Conservation (phyloP, 2,329 filamentous ascomycete genomes). For the Xylaria hypoxylon region DNA sequence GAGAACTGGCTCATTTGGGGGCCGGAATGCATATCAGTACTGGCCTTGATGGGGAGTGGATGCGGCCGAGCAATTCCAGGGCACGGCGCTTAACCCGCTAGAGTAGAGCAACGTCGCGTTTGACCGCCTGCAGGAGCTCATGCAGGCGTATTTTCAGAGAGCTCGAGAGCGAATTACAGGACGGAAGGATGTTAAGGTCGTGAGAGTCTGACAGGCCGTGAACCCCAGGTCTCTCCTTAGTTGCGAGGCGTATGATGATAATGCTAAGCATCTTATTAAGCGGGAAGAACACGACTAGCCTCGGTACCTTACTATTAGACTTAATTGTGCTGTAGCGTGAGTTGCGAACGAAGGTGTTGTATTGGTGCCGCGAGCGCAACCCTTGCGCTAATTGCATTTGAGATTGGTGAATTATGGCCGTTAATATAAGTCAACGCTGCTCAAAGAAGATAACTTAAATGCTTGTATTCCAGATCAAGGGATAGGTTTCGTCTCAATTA, state of each 20-base stretch:
- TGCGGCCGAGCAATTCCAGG: no score
- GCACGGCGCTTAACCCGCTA: no score
- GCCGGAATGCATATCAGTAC: neutral
- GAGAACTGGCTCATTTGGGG: neutral
- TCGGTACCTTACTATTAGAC: no score
- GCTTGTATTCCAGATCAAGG: neutral
- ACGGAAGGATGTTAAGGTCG: neutral
- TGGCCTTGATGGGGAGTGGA: neutral
- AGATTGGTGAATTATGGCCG: neutral
- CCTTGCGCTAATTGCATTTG: neutral
- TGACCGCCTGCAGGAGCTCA: no score
- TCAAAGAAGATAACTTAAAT: neutral
- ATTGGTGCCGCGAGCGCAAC: neutral
- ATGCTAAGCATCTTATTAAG: neutral
- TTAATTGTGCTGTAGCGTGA: no score
- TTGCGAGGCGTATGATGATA: neutral
- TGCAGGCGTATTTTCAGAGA: no score
- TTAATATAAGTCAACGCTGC: neutral
- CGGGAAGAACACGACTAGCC: neutral
- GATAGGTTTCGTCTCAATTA: neutral
- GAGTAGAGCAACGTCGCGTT: no score
- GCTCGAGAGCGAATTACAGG: no score
- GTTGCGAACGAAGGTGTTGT: neutral
- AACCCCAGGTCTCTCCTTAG: neutral
- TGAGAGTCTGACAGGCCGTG: neutral